Conservation (phyloP, 2,329 filamentous ascomycete species). For the Juglanconis oblonga region DNA sequence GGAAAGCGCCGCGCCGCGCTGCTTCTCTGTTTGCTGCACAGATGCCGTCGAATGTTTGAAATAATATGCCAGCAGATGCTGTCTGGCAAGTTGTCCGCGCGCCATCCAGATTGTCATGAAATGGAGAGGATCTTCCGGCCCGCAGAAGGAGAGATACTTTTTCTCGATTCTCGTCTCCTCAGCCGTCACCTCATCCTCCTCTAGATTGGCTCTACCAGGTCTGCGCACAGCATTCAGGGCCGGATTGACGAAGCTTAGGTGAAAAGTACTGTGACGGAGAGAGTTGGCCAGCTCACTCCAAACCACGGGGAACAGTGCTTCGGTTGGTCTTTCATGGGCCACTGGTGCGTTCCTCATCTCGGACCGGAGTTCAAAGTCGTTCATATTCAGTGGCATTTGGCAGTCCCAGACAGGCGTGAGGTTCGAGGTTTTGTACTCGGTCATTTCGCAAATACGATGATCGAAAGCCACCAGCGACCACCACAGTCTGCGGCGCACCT, state of each 20-base stretch:
- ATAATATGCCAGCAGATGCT: conserved; percentile 48
- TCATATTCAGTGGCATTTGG: conserved; percentile 39
- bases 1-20: conserved; percentile 28
- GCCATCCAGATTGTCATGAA: conserved; percentile 37
- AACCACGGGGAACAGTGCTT: conserved; percentile 40
- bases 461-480: conserved; percentile 60
- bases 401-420: conserved; percentile 41
- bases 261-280: conserved; percentile 30
- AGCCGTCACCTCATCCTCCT: conserved; percentile 27
- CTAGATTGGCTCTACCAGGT: not conserved
- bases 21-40: conserved; percentile 24
- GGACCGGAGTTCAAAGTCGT: conserved; percentile 42
- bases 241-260: conserved; percentile 34
- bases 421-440: conserved; percentile 30
- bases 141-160: conserved; percentile 41
- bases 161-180: conserved; percentile 39
- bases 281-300: conserved; percentile 39
- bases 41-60: conserved; percentile 24
- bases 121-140: conserved; percentile 37
- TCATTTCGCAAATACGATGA: conserved; percentile 51
- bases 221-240: conserved; percentile 27
- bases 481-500: conserved; percentile 61
- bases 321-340: conserved; percentile 31
- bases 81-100: conserved; percentile 44
- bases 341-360: conserved; percentile 36